Percentiles rank a stretch among this genome's conserved stretches.
phyloP scores from a whole-genome alignment of 108 stramenopile genomes.

The Stephanodiscus triporus region DNA sequence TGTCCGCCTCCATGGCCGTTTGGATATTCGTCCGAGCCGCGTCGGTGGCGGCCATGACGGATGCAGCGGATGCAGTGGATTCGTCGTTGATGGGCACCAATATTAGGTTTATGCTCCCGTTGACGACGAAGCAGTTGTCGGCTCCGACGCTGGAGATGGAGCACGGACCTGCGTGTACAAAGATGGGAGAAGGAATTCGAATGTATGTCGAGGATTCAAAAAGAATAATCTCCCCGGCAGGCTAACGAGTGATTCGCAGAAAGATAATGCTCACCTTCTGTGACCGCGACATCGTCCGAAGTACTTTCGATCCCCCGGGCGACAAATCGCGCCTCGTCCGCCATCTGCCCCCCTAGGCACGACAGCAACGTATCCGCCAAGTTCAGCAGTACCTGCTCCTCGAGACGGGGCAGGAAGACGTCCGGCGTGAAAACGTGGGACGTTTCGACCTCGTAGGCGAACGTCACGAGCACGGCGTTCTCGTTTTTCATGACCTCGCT shows the following conservation, averaged over 20 bases:
- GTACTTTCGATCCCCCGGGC: conserved; percentile 14
- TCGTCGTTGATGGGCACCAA: conserved; percentile 5
- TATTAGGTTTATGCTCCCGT: conserved; percentile 30
- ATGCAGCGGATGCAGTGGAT: neutral
- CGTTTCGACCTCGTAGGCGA: conserved; percentile 44
- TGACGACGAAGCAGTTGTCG: conserved; percentile 39
- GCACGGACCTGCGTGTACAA: conserved; percentile 13
- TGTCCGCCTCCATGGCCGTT: conserved; percentile 28
- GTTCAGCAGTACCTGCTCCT: conserved; percentile 25
- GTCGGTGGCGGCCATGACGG: conserved; percentile 21
- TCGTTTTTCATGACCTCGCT: neutral
- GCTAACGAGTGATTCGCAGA: neutral
- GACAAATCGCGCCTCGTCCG: neutral
- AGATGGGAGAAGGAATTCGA: neutral
- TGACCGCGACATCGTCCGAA: conserved; percentile 11
- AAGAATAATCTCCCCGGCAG: neutral
- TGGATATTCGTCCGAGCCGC: conserved; percentile 14
- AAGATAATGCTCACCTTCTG: conserved; percentile 16
- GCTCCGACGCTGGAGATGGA: conserved; percentile 20
- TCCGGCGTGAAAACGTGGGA: conserved; percentile 15
- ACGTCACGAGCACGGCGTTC: conserved; percentile 8
- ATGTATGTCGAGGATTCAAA: neutral
- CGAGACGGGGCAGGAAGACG: conserved; percentile 22
- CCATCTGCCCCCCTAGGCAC: neutral
- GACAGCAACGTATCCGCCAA: conserved; percentile 23